phyloP scores from a whole-genome alignment of 2,329 filamentous ascomycete genomes.

The Fusarium solani-melongenae region DNA sequence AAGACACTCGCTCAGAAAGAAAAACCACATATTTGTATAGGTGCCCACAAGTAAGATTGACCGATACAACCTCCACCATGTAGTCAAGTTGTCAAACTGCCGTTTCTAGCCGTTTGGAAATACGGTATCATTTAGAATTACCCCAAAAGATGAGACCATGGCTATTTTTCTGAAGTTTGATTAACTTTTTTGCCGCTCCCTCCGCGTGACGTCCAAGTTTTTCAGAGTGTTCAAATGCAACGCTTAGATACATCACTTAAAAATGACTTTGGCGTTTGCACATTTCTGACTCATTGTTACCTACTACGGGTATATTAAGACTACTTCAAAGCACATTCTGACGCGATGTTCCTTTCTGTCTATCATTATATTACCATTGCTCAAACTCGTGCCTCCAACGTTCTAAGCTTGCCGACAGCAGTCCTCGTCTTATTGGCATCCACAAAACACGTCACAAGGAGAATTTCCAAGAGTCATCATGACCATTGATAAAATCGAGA shows the following conservation, averaged over 20 bases:
- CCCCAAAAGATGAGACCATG: background rate
- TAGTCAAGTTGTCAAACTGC: background rate
- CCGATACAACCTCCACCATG: background rate
- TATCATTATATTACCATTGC: background rate
- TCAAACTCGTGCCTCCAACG: background rate
- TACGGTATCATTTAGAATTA: background rate
- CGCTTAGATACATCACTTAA: background rate
- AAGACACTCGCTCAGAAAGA: too few species aligned
- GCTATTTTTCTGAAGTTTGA: background rate
- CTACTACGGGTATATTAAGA: background rate
- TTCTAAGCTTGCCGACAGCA: background rate
- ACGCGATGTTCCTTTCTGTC: background rate
- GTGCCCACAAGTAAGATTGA: too few species aligned
- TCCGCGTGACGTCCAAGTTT: background rate
- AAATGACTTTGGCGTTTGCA: background rate
- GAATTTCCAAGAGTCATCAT: background rate
- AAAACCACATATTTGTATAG: too few species aligned
- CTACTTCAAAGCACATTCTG: background rate
- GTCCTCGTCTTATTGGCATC: background rate
- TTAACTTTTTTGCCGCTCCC: background rate
- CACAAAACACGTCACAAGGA: background rate
- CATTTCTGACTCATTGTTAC: background rate
- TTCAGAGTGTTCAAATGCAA: background rate
- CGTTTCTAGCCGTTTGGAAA: background rate
- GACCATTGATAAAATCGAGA: background rate